A percentile compares a stretch with the other conserved stretches of the same genome.
These are phyloP conservation scores for Termitomyces sp. DNA, from an alignment of 768 basidiomycete genomes.

Conservation along the genomic window DNA sequence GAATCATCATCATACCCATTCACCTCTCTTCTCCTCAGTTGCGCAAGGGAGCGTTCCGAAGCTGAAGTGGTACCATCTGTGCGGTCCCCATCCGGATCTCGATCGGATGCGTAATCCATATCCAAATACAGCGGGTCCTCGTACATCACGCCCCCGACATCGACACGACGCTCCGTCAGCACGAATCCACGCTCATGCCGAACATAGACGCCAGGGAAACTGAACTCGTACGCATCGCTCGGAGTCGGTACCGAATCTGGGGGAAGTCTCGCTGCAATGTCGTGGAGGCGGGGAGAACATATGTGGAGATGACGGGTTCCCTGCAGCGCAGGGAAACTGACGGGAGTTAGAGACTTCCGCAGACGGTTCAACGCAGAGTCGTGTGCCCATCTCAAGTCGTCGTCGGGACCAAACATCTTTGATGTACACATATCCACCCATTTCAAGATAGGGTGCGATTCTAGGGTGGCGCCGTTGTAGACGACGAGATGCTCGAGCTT, in stretches of 20 bases:
- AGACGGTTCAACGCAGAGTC: neutral
- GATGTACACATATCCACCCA: constrained; percentile 9
- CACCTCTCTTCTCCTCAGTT: constrained; percentile 2
- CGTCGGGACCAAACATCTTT: constrained; percentile 1
- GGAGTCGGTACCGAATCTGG: neutral
- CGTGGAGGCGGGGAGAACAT: constrained; percentile 1
- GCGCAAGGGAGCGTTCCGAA: constrained; percentile 1
- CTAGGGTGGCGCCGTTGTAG: neutral
- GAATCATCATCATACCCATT: neutral
- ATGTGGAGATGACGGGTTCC: constrained; percentile 1
- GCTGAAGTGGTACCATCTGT: neutral
- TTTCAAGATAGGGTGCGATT: constrained; percentile 4
- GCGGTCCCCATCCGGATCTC: neutral
- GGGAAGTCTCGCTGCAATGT: constrained; percentile 1
- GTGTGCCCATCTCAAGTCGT: neutral
- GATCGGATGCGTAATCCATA: neutral
- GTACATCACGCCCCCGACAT: neutral
- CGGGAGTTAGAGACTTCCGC: neutral
- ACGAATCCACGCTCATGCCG: neutral
- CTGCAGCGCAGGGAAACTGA: constrained; percentile 1
- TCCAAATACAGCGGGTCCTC: neutral
- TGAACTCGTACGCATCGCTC: neutral
- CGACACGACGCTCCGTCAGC: neutral
- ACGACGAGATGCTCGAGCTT: constrained; percentile 9
- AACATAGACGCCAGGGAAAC: neutral